Evolutionary conservation across 768 basidiomycete genomes (phyloP), one percentile per base, ranked within the genome.

Genomic region (Lepiota brunneoincarnata): DNA sequence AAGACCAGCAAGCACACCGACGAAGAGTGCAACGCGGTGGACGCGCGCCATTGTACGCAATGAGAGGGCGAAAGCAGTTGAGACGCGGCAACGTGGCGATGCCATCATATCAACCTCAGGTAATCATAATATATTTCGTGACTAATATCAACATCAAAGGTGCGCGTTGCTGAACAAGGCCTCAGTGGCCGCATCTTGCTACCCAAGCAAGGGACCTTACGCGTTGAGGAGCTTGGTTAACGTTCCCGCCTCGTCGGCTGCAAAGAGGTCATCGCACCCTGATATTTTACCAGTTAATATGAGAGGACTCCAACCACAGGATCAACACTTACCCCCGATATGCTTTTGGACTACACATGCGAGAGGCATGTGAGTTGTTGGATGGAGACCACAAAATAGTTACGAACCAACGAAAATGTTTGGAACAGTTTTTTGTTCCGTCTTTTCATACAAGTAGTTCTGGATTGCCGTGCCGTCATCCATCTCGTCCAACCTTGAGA

Each of bases 331-430:
- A 81, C 80, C 83, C 59, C 83, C 83, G 26, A 85, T 69, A 56
- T 85, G 83, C 61, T 78, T 49, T 59, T 77, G 64, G 51, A 74
- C 82, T 84, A 43, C 21, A 28, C 23, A 40, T 21, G 18, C 7
- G 28, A 6, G 14, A 42, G 17, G 28, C 35, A n/a, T 23, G 53
- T 47, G 12, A 58, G 31, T n/a, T 38, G 15, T 1, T 39, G 49
- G 21, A 26, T 18, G 21, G 36, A 23, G 43, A 20, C 23, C 5
- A 35, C 28, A 24, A 23, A 49, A 20, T 10, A 20, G 12, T n/a
- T 47, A 72, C 76, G 76, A 56, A 89, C 87, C 79, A 63, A 92
- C 78, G 72, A 89, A 93, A 54, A 89, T 76, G 63, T 83, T 88
- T 26, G 91, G 91, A 4, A 93, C 91, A 10, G 86, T 86, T 18